A percentile compares a stretch with the other conserved stretches of the same genome.
phyloP scores from a whole-genome alignment of 2,329 filamentous ascomycete genomes.

The Ascomycota sp. region DNA sequence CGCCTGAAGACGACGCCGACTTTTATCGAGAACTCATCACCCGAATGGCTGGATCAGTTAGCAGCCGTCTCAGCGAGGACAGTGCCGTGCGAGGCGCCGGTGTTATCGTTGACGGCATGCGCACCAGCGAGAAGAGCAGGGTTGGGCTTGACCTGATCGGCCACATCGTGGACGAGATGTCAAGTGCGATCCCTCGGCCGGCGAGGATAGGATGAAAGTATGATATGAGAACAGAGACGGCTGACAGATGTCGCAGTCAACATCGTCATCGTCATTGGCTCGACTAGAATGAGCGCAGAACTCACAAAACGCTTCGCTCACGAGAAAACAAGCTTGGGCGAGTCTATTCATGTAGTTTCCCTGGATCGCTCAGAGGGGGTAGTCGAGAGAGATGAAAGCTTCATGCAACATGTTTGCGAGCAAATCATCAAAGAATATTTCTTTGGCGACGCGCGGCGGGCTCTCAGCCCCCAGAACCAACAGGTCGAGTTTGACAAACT shows the following conservation, averaged over 20 bases:
- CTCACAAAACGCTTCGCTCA: conserved; percentile 45
- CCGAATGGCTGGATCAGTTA: conserved; percentile 56
- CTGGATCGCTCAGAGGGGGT: conserved; percentile 73
- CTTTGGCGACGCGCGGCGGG: conserved; percentile 58
- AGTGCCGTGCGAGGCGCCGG: conserved; percentile 47
- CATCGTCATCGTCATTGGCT: conserved; percentile 61
- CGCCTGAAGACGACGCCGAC: conserved; percentile 46
- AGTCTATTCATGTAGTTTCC: conserved; percentile 51
- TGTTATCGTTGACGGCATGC: conserved; percentile 67
- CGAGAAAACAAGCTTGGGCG: conserved; percentile 33
- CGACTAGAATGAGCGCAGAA: conserved; percentile 51
- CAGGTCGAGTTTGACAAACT: conserved; percentile 57
- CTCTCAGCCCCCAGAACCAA: conserved; percentile 71
- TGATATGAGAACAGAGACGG: too few relatives aligned
- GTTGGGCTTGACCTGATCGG: conserved; percentile 53
- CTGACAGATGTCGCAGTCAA: conserved; percentile 40
- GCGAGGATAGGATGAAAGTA: too few relatives aligned
- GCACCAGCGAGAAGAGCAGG: conserved; percentile 41
- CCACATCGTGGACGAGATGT: conserved; percentile 44
- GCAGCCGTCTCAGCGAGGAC: conserved; percentile 57
- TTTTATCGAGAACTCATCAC: conserved; percentile 56
- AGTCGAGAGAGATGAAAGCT: conserved; percentile 49
- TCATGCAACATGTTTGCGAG: conserved; percentile 52
- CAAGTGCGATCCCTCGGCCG: conserved; percentile 12
- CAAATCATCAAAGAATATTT: conserved; percentile 78